Evolutionary conservation across 257 asterid species (phyloP).

Genomic region (Pogostemon cablin): DNA sequence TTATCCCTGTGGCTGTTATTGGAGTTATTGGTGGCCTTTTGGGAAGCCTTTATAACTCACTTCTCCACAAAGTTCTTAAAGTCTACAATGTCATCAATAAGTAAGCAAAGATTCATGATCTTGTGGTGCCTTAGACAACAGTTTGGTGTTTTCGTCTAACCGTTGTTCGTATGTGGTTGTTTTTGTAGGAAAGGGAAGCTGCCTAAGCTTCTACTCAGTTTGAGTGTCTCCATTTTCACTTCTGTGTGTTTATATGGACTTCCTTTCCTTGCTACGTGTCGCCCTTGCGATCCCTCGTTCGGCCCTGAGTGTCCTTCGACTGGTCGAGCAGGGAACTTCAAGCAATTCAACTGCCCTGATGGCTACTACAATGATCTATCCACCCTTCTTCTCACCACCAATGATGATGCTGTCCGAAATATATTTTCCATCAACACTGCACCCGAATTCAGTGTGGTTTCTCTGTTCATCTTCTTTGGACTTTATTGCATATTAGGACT

Average conservation of each 20-base stretch:
- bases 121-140: no score
- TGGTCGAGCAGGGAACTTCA: slow-evolving; percentile 76
- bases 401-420: slow-evolving; percentile 75
- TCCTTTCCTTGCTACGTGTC: slow-evolving; percentile 79
- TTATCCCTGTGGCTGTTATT: slow-evolving; percentile 68
- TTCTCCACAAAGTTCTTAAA: slow-evolving; percentile 76
- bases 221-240: slow-evolving; percentile 81
- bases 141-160: slow-evolving; percentile 1
- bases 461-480: slow-evolving; percentile 65
- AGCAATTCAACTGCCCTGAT: slow-evolving; percentile 84
- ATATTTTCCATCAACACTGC: slow-evolving; percentile 79
- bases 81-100: slow-evolving; percentile 76
- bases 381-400: slow-evolving; percentile 80
- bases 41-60: slow-evolving; percentile 75
- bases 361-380: slow-evolving; percentile 90
- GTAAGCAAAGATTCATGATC: slow-evolving; percentile 44
- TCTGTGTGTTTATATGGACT: slow-evolving; percentile 82
- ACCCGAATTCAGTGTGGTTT: slow-evolving; percentile 47
- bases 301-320: slow-evolving; percentile 72
- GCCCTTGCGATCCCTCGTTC: slow-evolving; percentile 65
- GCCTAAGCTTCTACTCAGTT: slow-evolving; percentile 63
- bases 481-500: slow-evolving; percentile 78
- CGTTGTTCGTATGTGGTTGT: not conserved
- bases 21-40: slow-evolving; percentile 85
- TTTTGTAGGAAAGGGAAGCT: slow-evolving; percentile 81